These are phyloP conservation scores for Russula dissimulans DNA, from an alignment of 768 basidiomycete species.

Conservation along the genomic window DNA sequence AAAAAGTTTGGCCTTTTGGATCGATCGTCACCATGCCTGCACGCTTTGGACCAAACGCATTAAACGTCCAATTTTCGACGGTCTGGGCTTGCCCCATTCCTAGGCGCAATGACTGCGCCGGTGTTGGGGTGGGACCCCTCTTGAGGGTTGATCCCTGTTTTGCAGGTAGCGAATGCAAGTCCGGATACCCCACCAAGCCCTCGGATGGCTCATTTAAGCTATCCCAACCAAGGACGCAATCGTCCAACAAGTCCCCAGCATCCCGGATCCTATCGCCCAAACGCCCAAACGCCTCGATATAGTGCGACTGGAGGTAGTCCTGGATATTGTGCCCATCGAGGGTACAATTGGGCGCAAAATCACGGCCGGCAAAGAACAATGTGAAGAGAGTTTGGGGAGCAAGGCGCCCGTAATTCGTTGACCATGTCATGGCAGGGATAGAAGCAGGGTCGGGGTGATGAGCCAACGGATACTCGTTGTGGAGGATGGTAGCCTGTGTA, in stretches of 20 bases:
- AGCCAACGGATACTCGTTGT: slow-evolving; percentile 75
- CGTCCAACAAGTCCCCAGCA: slow-evolving; percentile 71
- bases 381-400: slow-evolving; percentile 86
- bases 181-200: slow-evolving; percentile 63
- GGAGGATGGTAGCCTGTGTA: slow-evolving; percentile 78
- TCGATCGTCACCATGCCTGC: slow-evolving; percentile 74
- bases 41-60: slow-evolving; percentile 63
- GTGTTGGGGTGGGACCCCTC: slow-evolving; percentile 82
- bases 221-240: slow-evolving; percentile 95
- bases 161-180: slow-evolving; percentile 56
- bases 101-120: slow-evolving; percentile 72
- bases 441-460: slow-evolving; percentile 55
- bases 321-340: slow-evolving; percentile 92
- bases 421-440: slow-evolving; percentile 94
- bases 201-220: slow-evolving; percentile 91
- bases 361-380: slow-evolving; percentile 85
- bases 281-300: slow-evolving; percentile 60
- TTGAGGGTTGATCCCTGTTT: slow-evolving; percentile 66
- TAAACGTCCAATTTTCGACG: slow-evolving; percentile 77
- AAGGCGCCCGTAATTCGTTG: slow-evolving; percentile 88
- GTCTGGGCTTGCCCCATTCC: slow-evolving; percentile 83
- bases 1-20: slow-evolving; percentile 70
- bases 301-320: slow-evolving; percentile 75
- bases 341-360: slow-evolving; percentile 84
- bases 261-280: slow-evolving; percentile 69